Evolutionary conservation across 164 flowering plant genomes (phyloP), one percentile per base, ranked within the genome.

Genomic region (Piper betle): DNA sequence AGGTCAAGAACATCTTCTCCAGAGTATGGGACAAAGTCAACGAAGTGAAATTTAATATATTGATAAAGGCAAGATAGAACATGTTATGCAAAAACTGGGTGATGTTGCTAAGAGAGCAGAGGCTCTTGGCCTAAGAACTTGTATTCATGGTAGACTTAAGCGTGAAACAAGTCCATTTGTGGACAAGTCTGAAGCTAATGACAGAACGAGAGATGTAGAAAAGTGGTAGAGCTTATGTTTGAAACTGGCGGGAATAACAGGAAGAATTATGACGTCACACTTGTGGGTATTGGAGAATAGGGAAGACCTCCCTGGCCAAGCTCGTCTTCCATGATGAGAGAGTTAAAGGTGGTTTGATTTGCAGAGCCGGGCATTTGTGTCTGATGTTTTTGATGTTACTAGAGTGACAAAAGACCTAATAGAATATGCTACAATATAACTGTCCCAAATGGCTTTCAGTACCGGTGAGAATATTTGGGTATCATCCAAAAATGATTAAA

Each of bases 281-380:
- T 60, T 6, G 63, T 60, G 11, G 63, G 63, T 3, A 43, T 60
- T 53, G 63, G 53, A 53, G 63, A 6, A 38, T 60, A 3, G 63
- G 53, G 54, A 60, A 60, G n/a, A 60, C 53, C 15, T 43, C 63
- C 37, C 54, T 43, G 4, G 63, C 53, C 13, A 39, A 60, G 16
- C 53, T 60, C 6, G 63, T 46, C 1, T 55, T 54, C 38, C 39
- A 63, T 40, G 60, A 63, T 13, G 12, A 55, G 59, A 55, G 52
- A 19, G 52, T 63, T 2, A 18, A 38, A 55, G 3, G 12, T 37
- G 41, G 17, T 63, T 55, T 9, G 52, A 63, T 0, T 5, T 63
- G 2, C 19, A 48, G 33, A 52, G 52, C 2, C 54, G 40, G 59
- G 59, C 16, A 40, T 63, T 58, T 41, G 52, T 25, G 13, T 63